phyloP scores from a whole-genome alignment of 2,329 filamentous ascomycete genomes.

The Botrytis fabae region DNA sequence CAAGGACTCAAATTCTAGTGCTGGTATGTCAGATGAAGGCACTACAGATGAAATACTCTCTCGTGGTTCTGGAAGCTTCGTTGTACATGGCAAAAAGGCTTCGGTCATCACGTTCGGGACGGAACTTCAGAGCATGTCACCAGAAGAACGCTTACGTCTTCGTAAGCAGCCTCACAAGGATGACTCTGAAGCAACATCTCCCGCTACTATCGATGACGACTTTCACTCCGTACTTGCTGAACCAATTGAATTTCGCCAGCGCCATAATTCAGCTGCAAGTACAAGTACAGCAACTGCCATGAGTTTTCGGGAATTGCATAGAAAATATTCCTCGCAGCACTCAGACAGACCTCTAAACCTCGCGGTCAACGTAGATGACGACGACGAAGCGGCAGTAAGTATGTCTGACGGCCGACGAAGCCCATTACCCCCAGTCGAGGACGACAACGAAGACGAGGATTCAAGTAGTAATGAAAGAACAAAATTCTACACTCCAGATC shows the following conservation, averaged over 20 bases:
- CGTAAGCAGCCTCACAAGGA: slow-evolving; percentile 54
- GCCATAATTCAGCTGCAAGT: slow-evolving; percentile 63
- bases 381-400: slow-evolving; percentile 60
- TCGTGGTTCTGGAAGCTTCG: slow-evolving; percentile 84
- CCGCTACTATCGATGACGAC: slow-evolving; percentile 45
- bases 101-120: slow-evolving; percentile 94
- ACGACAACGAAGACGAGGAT: slow-evolving; percentile 33
- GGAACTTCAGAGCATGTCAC: slow-evolving; percentile 78
- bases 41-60: slow-evolving; percentile 67
- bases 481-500: slow-evolving; percentile 31
- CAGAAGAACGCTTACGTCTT: slow-evolving; percentile 69
- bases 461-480: slow-evolving; percentile 23
- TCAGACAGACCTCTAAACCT: slow-evolving; percentile 41
- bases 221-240: slow-evolving; percentile 54
- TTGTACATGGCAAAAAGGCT: slow-evolving; percentile 96
- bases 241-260: slow-evolving; percentile 45
- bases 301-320: slow-evolving; percentile 64
- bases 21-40: slow-evolving; percentile 48
- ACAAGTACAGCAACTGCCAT: slow-evolving; percentile 65
- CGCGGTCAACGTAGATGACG: slow-evolving; percentile 44
- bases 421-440: slow-evolving; percentile 53
- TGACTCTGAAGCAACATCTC: slow-evolving; percentile 37
- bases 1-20: slow-evolving; percentile 67
- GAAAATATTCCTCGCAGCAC: slow-evolving; percentile 56
- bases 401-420: slow-evolving; percentile 60